Base-by-base conservation (phyloP, 176 grass and related monocot genomes). In the Olyra latifolia region DNA sequence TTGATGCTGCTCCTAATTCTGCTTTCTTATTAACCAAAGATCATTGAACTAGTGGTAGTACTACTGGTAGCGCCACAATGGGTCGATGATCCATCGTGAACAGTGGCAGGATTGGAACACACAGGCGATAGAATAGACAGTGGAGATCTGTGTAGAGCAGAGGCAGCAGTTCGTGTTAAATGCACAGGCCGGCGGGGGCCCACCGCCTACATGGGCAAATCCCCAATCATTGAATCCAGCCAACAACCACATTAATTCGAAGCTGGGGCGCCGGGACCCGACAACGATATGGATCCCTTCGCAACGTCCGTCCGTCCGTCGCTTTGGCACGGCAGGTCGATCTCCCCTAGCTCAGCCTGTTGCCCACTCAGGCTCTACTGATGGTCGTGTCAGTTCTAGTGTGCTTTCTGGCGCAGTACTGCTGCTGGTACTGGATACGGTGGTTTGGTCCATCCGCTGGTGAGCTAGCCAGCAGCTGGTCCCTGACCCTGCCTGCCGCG, bases 211-310 rank as follows among this genome's bases (percentile, higher is more conserved):
- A 71, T 60, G 80, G 66, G 62, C 50, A 57, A 83, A 80, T 72
- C 59, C 64, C 65, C 76, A 91, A 91, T 86, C 82, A 92, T 92
- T 85, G 75, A 70, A 40, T 71, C 74, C 27, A 38, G 79, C 86
- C 79, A 88, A 66, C 90, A 63, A 56, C 79, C 79, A 40, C 86
- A 86, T 91, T 85, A 72, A 88, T 86, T 85, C 56, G 20, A 66
- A 64, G 55, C 54, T 16, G 64, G 53, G 22, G 52, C 52, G 52
- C 19, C 8, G 50, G 50, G 19, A 8, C 32, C 77, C 57, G 78
- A 82, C 82, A 82, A 46, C 57, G 65, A 82, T 72, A 28, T 67
- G 63, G 75, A 71, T 71, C 65, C 64, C 53, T 32, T 28, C 22
- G 19, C 74, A 20, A 62, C 59, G 10, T 43, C 75, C 50, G 10